Evolutionary conservation across 768 basidiomycete genomes (phyloP), one percentile per base, ranked within the genome.

Genomic region (Rhizopogon vinicolor): DNA sequence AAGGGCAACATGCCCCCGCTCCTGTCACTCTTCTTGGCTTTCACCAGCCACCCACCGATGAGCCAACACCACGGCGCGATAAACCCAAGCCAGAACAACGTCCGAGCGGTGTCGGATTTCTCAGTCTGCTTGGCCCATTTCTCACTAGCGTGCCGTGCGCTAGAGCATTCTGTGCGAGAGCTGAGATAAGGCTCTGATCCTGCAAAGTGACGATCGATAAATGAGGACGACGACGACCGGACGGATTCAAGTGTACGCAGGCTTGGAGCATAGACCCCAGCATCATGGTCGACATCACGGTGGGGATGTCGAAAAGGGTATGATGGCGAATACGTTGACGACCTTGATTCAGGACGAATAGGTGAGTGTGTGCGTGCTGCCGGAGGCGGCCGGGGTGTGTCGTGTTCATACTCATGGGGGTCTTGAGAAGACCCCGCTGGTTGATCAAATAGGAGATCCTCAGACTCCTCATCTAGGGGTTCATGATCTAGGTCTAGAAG

Each of bases 1-100:
- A 68, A 58, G 2, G 68, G 68, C 25, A 63, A 56, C 40, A 62
- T 45, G 46, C 56, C 62, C 71, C 77, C 65, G 73, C 79, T 54
- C 70, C 71, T 49, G 49, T 65, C 57, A 65, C 57, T 55, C 56
- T 63, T 52, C 61, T 64, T 2, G 58, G 74, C 64, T 7, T 78
- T 79, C 53, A 83, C 72, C 55, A 86, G 79, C 88, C 88, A 90
- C 4, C 88, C 88, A 0, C 87, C 88, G 13, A 89, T 75, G 44
- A 90, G 76, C 88, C 88, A 90, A 51, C 88, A 78, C 68, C 86
- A 81, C 0, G 88, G 88, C 44, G 79, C 84, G 45, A 88, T 54
- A 61, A 90, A 90, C 3, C 88, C 88, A 0, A 85, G 54, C 84
- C 85, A 89, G 70, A 90, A 90, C n/a, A 87, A 72, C 66, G 85